Base-by-base conservation (phyloP, 495 filamentous ascomycete genomes). In the Penicillium maclennaniae region DNA sequence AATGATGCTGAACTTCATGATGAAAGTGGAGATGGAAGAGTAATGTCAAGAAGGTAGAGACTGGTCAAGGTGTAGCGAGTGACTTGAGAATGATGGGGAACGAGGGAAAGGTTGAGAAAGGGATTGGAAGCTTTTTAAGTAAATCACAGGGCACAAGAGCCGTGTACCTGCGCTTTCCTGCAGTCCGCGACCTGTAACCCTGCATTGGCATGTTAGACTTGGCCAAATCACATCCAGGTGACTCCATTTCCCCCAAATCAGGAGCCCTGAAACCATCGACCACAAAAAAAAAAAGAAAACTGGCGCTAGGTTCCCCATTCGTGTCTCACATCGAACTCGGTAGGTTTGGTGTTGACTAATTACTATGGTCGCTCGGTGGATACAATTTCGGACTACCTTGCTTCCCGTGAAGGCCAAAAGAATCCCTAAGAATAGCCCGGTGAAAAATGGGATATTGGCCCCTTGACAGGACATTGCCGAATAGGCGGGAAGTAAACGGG, bases 1-100 rank as follows among this genome's bases (percentile, higher is more conserved):
- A 44, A 77, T 23, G 45, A 74, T 20, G 48, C 51, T 72, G 63
- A 77, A 48, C 69, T 77, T 75, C 74, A 77, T 77, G 34, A 51
- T 68, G 69, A 58, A 31, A 38, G 28, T 34, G 38, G 16, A 43
- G 48, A 16, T 16, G 43, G 25, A 49, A 9, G 42, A 39, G 42
- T 41, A 64, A 47, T 54, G 47, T 16, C n/a, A n/a, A 56, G 23
- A 19, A 53, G 14, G 43, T 51, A 59, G 52, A 41, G 40, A 56
- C 47, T 10, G 41, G 49, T 34, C 31, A 34, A 34, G 15, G 31
- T 14, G 37, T 27, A 54, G 56, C 39, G 52, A 67, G 39, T 45
- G 59, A 39, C 41, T 43, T 40, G 53, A 43, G 39, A 43, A 46
- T 17, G 39, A 52, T 26, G 34, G 47, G 45, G 16, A 47, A 51